Conservation (phyloP, 805 yeast species). For the Metschnikowia hibisci region DNA sequence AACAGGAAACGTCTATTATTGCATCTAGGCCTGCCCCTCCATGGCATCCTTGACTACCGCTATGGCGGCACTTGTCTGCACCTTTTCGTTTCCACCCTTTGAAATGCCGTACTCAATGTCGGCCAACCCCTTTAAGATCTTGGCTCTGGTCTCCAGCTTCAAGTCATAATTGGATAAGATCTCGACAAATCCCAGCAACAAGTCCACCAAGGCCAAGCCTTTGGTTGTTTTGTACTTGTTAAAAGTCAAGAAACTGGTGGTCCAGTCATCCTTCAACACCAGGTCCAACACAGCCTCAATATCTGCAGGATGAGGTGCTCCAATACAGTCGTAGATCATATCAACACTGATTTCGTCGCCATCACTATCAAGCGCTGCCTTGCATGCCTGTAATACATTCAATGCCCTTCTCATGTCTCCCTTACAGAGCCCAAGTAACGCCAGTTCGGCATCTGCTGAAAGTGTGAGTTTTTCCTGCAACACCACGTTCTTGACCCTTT, state of each 20-base stretch:
- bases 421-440: slow-evolving; percentile 68
- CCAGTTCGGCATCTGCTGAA: slow-evolving; percentile 52
- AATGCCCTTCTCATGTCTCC: slow-evolving; percentile 97
- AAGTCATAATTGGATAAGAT: slow-evolving; percentile 68
- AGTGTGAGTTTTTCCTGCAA: slow-evolving; percentile 62
- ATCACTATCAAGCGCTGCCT: slow-evolving; percentile 55
- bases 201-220: slow-evolving; percentile 88
- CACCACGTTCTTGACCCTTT: slow-evolving; percentile 65
- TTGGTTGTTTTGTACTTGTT: slow-evolving; percentile 60
- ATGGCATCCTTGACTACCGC: slow-evolving; percentile 75
- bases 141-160: slow-evolving; percentile 55
- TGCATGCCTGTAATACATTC: slow-evolving; percentile 91
- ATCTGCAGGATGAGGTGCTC: slow-evolving; percentile 90
- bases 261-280: slow-evolving; percentile 84
- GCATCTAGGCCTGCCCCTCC: slow-evolving; percentile 30
- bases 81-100: slow-evolving; percentile 86
- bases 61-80: slow-evolving; percentile 85
- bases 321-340: slow-evolving; percentile 90
- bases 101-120: slow-evolving; percentile 91
- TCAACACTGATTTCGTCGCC: slow-evolving; percentile 55
- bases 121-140: slow-evolving; percentile 65
- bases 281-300: slow-evolving; percentile 71
- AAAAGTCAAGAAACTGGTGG: slow-evolving; percentile 65
- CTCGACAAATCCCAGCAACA: slow-evolving; percentile 71
- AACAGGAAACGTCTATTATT: not conserved